A percentile compares a stretch with the other conserved stretches of the same genome.
Conservation (phyloP, 1,284 basidiomycete species). For the Fomitopsis schrenkii region DNA sequence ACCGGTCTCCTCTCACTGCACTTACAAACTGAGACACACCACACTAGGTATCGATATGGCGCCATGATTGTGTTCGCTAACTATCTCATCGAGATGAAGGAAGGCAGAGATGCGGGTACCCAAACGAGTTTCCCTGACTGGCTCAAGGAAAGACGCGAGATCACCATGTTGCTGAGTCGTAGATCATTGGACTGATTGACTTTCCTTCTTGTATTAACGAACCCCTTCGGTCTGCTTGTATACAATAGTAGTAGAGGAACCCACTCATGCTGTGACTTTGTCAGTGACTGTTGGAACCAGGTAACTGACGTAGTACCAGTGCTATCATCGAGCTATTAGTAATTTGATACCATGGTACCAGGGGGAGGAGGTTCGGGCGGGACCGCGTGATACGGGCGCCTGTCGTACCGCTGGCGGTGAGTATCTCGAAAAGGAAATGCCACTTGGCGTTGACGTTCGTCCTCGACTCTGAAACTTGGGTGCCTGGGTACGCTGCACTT, state of each 20-base stretch:
- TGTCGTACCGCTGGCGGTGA: too few species aligned
- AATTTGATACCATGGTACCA: too few species aligned
- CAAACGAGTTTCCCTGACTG: constrained; percentile 74
- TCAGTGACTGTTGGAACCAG: background rate
- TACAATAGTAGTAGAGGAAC: background rate
- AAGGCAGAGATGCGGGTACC: constrained; percentile 40
- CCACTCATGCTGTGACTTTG: background rate
- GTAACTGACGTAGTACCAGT: too few species aligned
- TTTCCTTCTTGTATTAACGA: background rate
- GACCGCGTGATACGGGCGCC: too few species aligned
- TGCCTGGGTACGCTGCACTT: too few species aligned
- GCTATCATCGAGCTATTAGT: too few species aligned
- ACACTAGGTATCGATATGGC: constrained; percentile 75
- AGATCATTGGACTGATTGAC: constrained; percentile 58
- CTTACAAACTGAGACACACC: constrained; percentile 8
- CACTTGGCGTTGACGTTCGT: too few species aligned
- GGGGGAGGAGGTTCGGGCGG: too few species aligned
- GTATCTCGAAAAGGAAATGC: too few species aligned
- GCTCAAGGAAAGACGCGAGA: constrained; percentile 82
- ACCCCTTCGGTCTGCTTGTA: background rate
- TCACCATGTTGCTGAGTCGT: constrained; percentile 71
- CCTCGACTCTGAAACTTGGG: too few species aligned
- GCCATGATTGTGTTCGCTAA: constrained; percentile 94
- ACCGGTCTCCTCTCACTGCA: constrained; percentile 4
- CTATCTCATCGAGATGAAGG: constrained; percentile 83